Percentiles rank a stretch among this genome's conserved stretches.
Conservation (phyloP, 2,329 filamentous ascomycete genomes). For the Botrytis porri region DNA sequence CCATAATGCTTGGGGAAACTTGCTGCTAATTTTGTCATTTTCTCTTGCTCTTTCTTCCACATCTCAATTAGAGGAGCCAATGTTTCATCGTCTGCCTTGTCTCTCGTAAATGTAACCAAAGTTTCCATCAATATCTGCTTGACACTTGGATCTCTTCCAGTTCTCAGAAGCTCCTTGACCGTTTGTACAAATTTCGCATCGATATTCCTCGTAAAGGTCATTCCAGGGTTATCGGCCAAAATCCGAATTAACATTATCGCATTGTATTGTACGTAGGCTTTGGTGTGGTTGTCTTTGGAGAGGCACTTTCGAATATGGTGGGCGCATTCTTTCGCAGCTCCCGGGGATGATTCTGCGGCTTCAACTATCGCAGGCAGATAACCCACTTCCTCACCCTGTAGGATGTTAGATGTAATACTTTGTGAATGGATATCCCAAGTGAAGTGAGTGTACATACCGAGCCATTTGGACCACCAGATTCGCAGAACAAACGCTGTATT, state of each 20-base stretch:
- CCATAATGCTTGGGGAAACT: constrained; percentile 15
- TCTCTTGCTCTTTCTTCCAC: constrained; percentile 85
- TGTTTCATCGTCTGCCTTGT: constrained; percentile 67
- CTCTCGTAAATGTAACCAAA: constrained; percentile 70
- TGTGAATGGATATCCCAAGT: not conserved
- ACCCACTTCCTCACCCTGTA: constrained; percentile 81
- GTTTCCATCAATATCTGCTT: constrained; percentile 86
- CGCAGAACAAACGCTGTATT: constrained; percentile 72
- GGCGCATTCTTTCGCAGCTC: constrained; percentile 78
- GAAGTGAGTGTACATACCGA: constrained; percentile 44
- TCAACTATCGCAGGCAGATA: constrained; percentile 94
- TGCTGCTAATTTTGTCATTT: constrained; percentile 49
- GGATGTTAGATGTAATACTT: constrained; percentile 17
- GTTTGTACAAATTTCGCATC: constrained; percentile 80
- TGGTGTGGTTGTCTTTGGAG: constrained; percentile 63
- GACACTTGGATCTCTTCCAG: constrained; percentile 70
- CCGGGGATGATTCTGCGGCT: constrained; percentile 85
- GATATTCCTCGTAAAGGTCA: constrained; percentile 85
- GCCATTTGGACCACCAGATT: constrained; percentile 61
- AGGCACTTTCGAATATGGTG: constrained; percentile 79
- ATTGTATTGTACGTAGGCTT: constrained; percentile 83
- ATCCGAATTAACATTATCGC: constrained; percentile 94
- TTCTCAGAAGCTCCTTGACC: constrained; percentile 70
- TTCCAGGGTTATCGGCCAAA: constrained; percentile 84
- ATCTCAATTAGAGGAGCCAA: constrained; percentile 70